phyloP scores from a whole-genome alignment of 192 early-diverging fungal genomes.

The Anaeromyces robustus region DNA sequence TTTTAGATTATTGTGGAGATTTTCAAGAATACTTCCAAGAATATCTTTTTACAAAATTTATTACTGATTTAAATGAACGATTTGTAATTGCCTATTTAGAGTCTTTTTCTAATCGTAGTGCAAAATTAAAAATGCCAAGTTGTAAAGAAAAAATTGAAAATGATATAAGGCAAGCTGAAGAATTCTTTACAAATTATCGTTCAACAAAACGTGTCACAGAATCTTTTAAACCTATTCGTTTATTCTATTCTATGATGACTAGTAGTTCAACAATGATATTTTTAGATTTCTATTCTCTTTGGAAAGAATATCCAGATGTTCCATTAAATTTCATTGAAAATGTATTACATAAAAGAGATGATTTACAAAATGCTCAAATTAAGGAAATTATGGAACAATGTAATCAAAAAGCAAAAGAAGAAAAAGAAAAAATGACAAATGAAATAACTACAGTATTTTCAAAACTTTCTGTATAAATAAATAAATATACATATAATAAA shows the following conservation, averaged over 20 bases:
- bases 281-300: conserved; percentile 80
- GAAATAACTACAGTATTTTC: neutral
- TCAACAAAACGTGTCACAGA: conserved; percentile 50
- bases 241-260: conserved; percentile 64
- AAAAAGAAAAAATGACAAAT: neutral
- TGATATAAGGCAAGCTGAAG: conserved; percentile 56
- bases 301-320: conserved; percentile 80
- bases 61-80: conserved; percentile 72
- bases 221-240: conserved; percentile 67
- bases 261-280: conserved; percentile 68
- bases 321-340: conserved; percentile 87
- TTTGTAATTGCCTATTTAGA: conserved; percentile 77
- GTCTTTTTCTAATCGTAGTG: conserved; percentile 58
- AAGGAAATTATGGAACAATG: conserved; percentile 43
- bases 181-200: conserved; percentile 66
- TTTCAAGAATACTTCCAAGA: conserved; percentile 73
- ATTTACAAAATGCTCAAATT: conserved; percentile 68
- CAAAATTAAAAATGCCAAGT: conserved; percentile 52
- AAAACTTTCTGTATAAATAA: neutral
- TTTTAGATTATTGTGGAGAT: conserved; percentile 89
- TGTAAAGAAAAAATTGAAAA: conserved; percentile 52
- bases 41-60: conserved; percentile 73
- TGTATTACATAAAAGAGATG: conserved; percentile 71
- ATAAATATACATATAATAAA: no score
- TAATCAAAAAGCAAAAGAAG: neutral